Base-by-base conservation (phyloP, 2,329 filamentous ascomycete genomes). In the Bipolaris zeicola region DNA sequence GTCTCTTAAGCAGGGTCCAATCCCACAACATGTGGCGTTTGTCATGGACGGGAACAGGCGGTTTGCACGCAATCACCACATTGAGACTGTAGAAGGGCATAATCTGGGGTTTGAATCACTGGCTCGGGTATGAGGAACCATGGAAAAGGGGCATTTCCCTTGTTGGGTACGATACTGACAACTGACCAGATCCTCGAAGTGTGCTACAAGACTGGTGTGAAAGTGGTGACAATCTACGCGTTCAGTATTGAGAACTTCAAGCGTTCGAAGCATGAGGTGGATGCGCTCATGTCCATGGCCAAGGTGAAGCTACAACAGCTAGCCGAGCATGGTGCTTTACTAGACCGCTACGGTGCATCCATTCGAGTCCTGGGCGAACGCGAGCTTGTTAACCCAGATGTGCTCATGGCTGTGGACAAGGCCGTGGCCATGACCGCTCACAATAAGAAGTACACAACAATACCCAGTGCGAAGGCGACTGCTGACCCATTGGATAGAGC, bases 221-320 rank as follows among this genome's bases (percentile, higher is more conserved):
- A 95, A 76, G 92, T 96, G 7, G 94, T 99, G 37, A 98, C 95
- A 3, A 92, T 99, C 62, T 99, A 98, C 76, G 95, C 95, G 14
- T 99, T 99, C 79, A 96, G 92, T 73, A 97, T 99, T 71, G 95
- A 99, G 78, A 99, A 99, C 80, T 99, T 96, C 81, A 96, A 98
- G 76, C 88, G 95, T 5, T 94, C 92, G 20, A 93, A 95, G 77
- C 95, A 96, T 77, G 95, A 99, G 76, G 95, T 99, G 7, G 92
- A 97, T 72, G 93, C 92, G 28, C 81, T 99, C 61, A 99, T 99
- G 95, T 90, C 96, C 73, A 92, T 99, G 83, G 94, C 94, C 58
- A 97, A 96, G 80, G 87, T 95, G 69, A 98, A 98, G 79, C 83
- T 99, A 24, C 87, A 90, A 58, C 95, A 99, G 76, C 82, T 99